These are phyloP conservation scores for Psidium guajava DNA, from an alignment of 345 rosid species.

Conservation along the genomic window DNA sequence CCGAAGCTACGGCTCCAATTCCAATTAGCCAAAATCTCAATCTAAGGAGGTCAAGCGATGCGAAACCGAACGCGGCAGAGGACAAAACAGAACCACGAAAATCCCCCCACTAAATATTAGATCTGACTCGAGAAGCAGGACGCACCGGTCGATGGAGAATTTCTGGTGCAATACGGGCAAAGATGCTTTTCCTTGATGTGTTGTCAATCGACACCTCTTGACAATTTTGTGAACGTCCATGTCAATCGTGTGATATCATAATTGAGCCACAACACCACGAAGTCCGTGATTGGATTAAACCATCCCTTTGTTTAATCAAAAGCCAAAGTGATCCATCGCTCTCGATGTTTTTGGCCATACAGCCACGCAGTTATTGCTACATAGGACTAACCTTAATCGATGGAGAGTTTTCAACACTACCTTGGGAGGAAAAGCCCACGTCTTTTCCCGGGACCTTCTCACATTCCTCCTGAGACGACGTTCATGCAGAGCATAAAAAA, in stretches of 20 bases:
- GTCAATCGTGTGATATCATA: background rate
- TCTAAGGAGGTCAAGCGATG: background rate
- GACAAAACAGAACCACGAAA: background rate
- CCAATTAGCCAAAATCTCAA: background rate
- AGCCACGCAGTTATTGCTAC: background rate
- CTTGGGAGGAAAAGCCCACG: background rate
- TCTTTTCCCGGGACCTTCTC: background rate
- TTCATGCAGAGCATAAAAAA: background rate
- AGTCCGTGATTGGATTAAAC: conserved; percentile 1
- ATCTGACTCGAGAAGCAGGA: background rate
- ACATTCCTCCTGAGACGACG: background rate
- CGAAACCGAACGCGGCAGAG: background rate
- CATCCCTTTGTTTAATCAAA: background rate
- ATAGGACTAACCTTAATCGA: background rate
- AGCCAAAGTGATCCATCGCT: background rate
- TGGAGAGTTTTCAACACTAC: background rate
- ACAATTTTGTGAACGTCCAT: background rate
- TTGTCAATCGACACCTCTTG: background rate
- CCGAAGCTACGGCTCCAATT: background rate
- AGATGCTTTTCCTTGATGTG: background rate
- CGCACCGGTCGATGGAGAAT: background rate
- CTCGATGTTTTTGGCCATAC: background rate
- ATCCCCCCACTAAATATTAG: background rate
- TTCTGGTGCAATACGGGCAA: background rate
- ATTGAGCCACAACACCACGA: background rate